Conservation (phyloP, 805 yeast species). For the Barnettozyma botsteinii region DNA sequence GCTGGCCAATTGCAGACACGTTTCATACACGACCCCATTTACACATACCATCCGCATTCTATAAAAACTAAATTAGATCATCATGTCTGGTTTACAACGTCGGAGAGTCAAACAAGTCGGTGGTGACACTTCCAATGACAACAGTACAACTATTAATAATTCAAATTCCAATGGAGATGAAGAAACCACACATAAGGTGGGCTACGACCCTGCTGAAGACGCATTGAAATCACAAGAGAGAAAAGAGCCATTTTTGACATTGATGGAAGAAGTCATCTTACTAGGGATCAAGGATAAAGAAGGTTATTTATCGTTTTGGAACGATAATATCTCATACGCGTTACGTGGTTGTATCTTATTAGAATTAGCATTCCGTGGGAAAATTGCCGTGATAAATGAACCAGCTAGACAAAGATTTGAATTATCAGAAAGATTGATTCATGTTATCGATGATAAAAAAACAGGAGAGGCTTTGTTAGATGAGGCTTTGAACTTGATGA, state of each 20-base stretch:
- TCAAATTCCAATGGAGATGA: slow-evolving; percentile 7
- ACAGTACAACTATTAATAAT: background rate
- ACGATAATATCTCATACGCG: slow-evolving; percentile 94
- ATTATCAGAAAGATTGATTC: slow-evolving; percentile 78
- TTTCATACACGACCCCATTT: background rate
- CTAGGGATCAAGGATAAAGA: slow-evolving; percentile 94
- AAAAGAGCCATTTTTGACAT: slow-evolving; percentile 67
- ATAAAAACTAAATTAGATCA: no score
- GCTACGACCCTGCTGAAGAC: slow-evolving; percentile 65
- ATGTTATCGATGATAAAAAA: slow-evolving; percentile 76
- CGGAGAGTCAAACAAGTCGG: slow-evolving; percentile 53
- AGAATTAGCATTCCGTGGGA: slow-evolving; percentile 88
- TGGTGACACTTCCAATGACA: slow-evolving; percentile 2
- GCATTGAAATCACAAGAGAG: slow-evolving; percentile 31
- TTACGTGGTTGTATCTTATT: slow-evolving; percentile 88
- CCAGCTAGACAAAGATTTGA: slow-evolving; percentile 88
- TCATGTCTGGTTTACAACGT: slow-evolving; percentile 63
- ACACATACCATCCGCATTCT: no score
- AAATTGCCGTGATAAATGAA: slow-evolving; percentile 84
- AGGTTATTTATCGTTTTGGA: slow-evolving; percentile 96
- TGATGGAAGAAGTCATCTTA: slow-evolving; percentile 94
- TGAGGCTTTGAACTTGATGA: slow-evolving; percentile 88
- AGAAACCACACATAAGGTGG: slow-evolving; percentile 55
- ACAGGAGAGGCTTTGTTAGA: slow-evolving; percentile 95
- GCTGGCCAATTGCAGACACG: background rate